These are phyloP conservation scores for Thielaviopsis ethacetica DNA, from an alignment of 2,329 filamentous ascomycete genomes.

Conservation along the genomic window DNA sequence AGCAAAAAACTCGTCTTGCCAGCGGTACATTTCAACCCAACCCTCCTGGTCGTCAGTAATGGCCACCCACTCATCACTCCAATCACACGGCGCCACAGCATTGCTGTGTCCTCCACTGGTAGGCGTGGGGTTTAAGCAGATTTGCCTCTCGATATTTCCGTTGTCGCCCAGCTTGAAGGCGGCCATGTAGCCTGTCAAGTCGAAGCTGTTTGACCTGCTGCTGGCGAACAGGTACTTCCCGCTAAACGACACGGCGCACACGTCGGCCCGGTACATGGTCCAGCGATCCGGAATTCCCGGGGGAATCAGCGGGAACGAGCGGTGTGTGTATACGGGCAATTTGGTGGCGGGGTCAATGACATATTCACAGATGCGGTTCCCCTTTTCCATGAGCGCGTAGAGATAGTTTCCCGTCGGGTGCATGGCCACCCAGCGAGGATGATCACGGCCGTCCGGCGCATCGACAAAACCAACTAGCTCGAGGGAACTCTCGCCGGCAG, in stretches of 20 bases:
- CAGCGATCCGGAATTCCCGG: conserved; percentile 41
- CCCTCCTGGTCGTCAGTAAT: conserved; percentile 79
- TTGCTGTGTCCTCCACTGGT: conserved; percentile 82
- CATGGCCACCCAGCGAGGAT: conserved; percentile 78
- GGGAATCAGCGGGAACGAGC: conserved; percentile 63
- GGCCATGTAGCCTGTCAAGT: conserved; percentile 66
- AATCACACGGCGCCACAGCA: conserved; percentile 69
- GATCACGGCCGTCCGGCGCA: conserved; percentile 55
- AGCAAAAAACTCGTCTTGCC: conserved; percentile 65
- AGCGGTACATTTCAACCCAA: conserved; percentile 75
- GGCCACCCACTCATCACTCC: conserved; percentile 78
- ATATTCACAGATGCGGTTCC: conserved; percentile 70
- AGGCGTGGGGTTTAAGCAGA: conserved; percentile 68
- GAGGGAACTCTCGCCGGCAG: conserved; percentile 37
- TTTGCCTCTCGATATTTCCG: conserved; percentile 60
- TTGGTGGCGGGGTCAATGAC: conserved; percentile 58
- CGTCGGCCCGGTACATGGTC: conserved; percentile 68
- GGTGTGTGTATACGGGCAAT: conserved; percentile 63
- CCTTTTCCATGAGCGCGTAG: conserved; percentile 81
- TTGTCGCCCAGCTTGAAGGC: conserved; percentile 55
- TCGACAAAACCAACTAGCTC: conserved; percentile 56
- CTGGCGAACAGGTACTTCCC: conserved; percentile 70
- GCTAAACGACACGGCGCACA: conserved; percentile 55
- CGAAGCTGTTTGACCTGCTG: conserved; percentile 59
- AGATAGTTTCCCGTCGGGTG: conserved; percentile 63